Base-by-base conservation (phyloP, 805 yeast species). In the Starmerella apicola region DNA sequence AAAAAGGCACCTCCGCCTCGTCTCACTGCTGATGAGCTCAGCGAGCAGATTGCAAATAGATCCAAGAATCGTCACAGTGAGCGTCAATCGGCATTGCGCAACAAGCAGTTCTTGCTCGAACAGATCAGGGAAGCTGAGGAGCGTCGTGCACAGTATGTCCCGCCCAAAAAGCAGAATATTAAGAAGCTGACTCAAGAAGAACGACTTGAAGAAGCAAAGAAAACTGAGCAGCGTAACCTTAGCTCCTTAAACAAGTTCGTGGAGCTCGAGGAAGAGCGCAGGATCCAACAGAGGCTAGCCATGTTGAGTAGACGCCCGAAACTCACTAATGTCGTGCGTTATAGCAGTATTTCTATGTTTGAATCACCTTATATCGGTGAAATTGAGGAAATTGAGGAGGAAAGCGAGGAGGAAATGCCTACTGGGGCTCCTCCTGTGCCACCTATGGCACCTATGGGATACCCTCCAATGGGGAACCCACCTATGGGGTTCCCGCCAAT, bases 181-280 rank as follows among this genome's bases (percentile, higher is more conserved):
- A 56, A 48, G 23, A 51, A 50, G 41, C 62, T 75, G 53, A 79
- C 91, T 0, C 80, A 80, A 50, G 84, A 74, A 43, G 83, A 81
- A 53, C 64, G 78, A 30, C 59, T 81, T 33, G 78, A 70, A n/a
- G 91, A 84, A 56, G 97, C 98, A 1, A 64, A 76, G 34, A 80
- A 78, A 50, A 91, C 96, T 0, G 98, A 91, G 59, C 68, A 71
- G 54, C 69, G 71, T 32, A 91, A 91, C 57, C 63, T 75, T 2
- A 64, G 73, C 21, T 80, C 95, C 3, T 64, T 91, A 48, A 75
- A 80, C 46, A 67, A 71, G 51, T 91, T 81, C 55, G 74, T 78
- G 51, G 93, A 86, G 51, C 88, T 82, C 54, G 98, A 91, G 56
- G 64, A 79, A 31, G 77, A 74, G 34, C 78, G 83, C 52, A 84